Evolutionary conservation across 352 stramenopile species (phyloP).

Genomic region (Globisporangium recalcitrans): DNA sequence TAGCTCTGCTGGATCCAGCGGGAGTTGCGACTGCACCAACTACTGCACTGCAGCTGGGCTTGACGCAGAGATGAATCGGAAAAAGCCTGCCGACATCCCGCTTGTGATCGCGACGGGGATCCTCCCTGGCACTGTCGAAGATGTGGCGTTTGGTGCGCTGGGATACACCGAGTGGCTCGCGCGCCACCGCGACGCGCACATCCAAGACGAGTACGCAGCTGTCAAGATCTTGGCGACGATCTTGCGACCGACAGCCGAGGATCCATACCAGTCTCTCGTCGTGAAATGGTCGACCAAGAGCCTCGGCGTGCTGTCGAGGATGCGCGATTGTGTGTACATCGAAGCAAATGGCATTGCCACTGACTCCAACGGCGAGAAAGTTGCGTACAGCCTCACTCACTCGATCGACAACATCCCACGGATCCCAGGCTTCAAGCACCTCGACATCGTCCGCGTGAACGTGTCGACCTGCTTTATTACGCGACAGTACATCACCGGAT

Average conservation of each 20-base stretch:
- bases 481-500: not conserved
- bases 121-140: not conserved
- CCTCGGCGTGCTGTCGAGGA: conserved; percentile 23
- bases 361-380: not conserved
- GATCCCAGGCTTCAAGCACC: conserved; percentile 15
- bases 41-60: too few relatives aligned
- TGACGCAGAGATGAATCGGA: not conserved
- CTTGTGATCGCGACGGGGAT: not conserved
- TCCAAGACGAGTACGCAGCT: not conserved
- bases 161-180: not conserved
- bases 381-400: not conserved
- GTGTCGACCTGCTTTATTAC: conserved; percentile 10
- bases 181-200: not conserved
- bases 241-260: conserved; percentile 22
- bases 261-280: conserved; percentile 37
- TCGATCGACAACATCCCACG: conserved; percentile 1
- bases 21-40: not conserved
- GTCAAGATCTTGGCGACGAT: conserved; percentile 20
- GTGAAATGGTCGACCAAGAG: conserved; percentile 34
- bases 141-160: not conserved
- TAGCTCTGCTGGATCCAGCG: not conserved
- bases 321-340: conserved; percentile 34
- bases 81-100: not conserved
- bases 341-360: conserved; percentile 13
- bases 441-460: conserved; percentile 29